A percentile compares a stretch with the other conserved stretches of the same genome.
Conservation (phyloP, 1,284 basidiomycete genomes). For the Austroboletus niveus region DNA sequence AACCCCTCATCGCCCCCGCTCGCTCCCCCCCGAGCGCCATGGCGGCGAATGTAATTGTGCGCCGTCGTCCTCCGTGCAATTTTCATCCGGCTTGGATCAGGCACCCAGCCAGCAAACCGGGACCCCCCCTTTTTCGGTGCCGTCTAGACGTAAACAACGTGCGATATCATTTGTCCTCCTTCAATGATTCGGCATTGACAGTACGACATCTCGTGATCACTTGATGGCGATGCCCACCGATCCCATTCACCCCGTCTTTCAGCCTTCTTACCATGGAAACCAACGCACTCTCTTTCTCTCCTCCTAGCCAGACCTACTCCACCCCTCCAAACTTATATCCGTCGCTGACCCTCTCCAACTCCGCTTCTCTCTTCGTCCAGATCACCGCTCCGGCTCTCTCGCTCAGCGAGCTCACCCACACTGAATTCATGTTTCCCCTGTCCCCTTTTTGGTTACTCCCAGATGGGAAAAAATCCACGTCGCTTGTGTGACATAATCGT, state of each 20-base stretch:
- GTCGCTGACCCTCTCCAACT: conserved; percentile 16
- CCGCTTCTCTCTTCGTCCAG: conserved; percentile 12
- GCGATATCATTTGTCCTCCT: conserved; percentile 20
- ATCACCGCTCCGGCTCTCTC: conserved; percentile 16
- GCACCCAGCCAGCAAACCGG: conserved; percentile 21
- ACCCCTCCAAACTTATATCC: conserved; percentile 14
- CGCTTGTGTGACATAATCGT: conserved; percentile 26
- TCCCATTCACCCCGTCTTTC: conserved; percentile 6
- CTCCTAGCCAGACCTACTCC: not conserved
- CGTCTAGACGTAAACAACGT: conserved; percentile 30
- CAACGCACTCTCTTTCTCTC: not conserved
- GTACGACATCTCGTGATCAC: conserved; percentile 27
- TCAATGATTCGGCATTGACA: conserved; percentile 21
- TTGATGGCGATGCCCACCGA: conserved; percentile 13
- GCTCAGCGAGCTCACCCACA: conserved; percentile 9
- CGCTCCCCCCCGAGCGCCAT: too few species aligned
- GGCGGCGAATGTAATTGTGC: too few species aligned
- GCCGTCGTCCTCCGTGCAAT: conserved; percentile 2
- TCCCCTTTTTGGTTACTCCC: not conserved
- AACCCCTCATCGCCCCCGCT: not conserved
- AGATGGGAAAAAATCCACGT: not conserved
- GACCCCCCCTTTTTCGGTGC: conserved; percentile 33
- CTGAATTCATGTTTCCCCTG: conserved; percentile 1
- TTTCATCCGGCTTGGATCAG: conserved; percentile 28
- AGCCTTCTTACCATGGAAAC: conserved; percentile 34